A percentile compares a stretch with the other conserved stretches of the same genome.
Conservation (phyloP, 108 stramenopile species). For the Cyclotella kingstonii region DNA sequence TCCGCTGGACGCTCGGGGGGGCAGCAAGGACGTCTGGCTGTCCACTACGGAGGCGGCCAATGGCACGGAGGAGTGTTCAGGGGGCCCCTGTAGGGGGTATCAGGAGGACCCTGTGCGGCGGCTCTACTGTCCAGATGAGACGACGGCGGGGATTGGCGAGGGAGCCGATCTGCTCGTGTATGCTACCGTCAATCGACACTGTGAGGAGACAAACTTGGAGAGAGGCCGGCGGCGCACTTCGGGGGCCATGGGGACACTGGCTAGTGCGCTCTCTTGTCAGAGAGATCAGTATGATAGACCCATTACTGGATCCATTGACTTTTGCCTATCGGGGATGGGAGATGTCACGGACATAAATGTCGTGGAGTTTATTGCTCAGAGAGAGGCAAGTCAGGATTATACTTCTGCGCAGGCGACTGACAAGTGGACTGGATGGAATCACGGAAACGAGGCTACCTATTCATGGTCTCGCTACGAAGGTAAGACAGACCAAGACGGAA, state of each 20-base stretch:
- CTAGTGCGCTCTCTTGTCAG: conserved; percentile 43
- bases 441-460: neutral
- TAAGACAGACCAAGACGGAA: neutral
- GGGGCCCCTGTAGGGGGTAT: conserved; percentile 8
- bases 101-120: conserved; percentile 36
- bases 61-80: neutral
- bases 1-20: conserved; percentile 28
- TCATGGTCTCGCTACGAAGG: neutral
- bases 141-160: conserved; percentile 34
- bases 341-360: conserved; percentile 22
- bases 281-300: conserved; percentile 52
- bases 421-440: conserved; percentile 35
- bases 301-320: conserved; percentile 44
- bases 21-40: conserved; percentile 16
- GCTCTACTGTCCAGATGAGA: conserved; percentile 44
- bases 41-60: conserved; percentile 12
- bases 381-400: conserved; percentile 2
- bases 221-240: neutral
- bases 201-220: conserved; percentile 6
- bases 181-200: conserved; percentile 46
- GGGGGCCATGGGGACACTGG: conserved; percentile 30
- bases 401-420: conserved; percentile 11
- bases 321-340: conserved; percentile 42
- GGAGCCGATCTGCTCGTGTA: conserved; percentile 43
- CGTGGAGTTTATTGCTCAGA: conserved; percentile 12